phyloP scores from a whole-genome alignment of 2,329 filamentous ascomycete genomes.

The Botrytis medusae region DNA sequence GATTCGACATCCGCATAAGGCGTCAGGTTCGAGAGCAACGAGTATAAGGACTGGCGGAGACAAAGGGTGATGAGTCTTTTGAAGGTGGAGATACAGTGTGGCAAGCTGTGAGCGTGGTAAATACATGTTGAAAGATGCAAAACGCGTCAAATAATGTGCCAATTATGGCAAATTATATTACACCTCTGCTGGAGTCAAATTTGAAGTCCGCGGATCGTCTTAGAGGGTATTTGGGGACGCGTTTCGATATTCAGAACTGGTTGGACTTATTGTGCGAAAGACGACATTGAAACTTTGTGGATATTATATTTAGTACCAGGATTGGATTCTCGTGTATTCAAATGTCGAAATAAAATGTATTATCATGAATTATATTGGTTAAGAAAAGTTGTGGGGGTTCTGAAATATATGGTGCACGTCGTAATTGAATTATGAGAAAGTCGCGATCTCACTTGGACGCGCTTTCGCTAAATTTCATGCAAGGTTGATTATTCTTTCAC shows the following conservation, averaged over 20 bases:
- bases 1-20: constrained; percentile 92
- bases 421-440: constrained; percentile 16
- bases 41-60: constrained; percentile 90
- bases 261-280: not conserved
- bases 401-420: not conserved
- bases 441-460: constrained; percentile 17
- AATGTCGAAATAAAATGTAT: not conserved
- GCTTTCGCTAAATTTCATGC: constrained; percentile 21
- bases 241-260: not conserved
- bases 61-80: constrained; percentile 82
- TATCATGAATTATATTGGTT: not conserved
- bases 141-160: constrained; percentile 26
- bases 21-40: constrained; percentile 90
- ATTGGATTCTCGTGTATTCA: not conserved
- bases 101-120: constrained; percentile 86
- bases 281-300: constrained; percentile 1
- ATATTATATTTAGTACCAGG: not conserved
- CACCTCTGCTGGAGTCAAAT: not conserved
- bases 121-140: constrained; percentile 65
- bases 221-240: not conserved
- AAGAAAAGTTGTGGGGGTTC: not conserved
- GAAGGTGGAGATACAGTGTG: constrained; percentile 86
- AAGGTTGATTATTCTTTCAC: constrained; percentile 8
- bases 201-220: not conserved
- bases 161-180: constrained; percentile 16